Evolutionary conservation across 371 early-diverging fungal species (phyloP).

Genomic region (Dichotomocladium elegans): DNA sequence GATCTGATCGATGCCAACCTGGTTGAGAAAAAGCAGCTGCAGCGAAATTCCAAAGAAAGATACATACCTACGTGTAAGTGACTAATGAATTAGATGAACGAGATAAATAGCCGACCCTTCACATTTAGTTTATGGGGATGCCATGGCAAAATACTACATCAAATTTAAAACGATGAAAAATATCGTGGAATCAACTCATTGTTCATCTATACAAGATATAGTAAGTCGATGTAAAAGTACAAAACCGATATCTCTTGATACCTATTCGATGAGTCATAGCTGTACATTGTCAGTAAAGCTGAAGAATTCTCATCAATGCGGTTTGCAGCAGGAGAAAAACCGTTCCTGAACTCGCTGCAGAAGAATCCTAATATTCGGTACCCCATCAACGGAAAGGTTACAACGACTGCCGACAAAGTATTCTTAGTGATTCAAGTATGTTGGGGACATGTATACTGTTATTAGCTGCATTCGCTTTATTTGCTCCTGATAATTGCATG

Average conservation of each 20-base stretch:
- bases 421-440: slow-evolving; percentile 37
- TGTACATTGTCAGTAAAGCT: slow-evolving; percentile 35
- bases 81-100: no score
- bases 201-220: slow-evolving; percentile 25
- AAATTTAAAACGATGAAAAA: slow-evolving; percentile 35
- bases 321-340: slow-evolving; percentile 45
- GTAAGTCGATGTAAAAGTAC: slow-evolving; percentile 12
- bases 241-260: not conserved
- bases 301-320: slow-evolving; percentile 42
- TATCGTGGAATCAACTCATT: slow-evolving; percentile 17
- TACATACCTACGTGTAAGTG: not conserved
- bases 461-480: not conserved
- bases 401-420: slow-evolving; percentile 27
- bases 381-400: slow-evolving; percentile 25
- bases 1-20: slow-evolving; percentile 18
- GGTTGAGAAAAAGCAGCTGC: slow-evolving; percentile 15
- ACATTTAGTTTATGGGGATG: slow-evolving; percentile 31
- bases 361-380: slow-evolving; percentile 36
- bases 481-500: not conserved
- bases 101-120: not conserved
- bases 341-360: slow-evolving; percentile 30
- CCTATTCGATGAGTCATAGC: slow-evolving; percentile 23
- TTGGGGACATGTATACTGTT: not conserved
- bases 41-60: no score
- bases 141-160: slow-evolving; percentile 56